These are phyloP conservation scores for Trichoderma sp. DNA, from an alignment of 2,329 filamentous ascomycete genomes.

Conservation along the genomic window DNA sequence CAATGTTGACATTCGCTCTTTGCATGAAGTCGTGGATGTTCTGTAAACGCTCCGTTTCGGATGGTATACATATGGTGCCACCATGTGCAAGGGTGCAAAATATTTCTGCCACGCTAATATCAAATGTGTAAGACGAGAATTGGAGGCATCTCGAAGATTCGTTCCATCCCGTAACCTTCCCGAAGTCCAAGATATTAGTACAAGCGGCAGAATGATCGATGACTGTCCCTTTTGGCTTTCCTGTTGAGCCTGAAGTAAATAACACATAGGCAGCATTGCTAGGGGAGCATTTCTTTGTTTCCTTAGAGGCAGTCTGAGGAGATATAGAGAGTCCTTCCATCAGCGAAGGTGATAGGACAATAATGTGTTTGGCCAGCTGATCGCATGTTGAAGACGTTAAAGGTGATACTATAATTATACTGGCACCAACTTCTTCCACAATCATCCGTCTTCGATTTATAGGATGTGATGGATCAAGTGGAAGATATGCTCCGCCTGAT, in stretches of 20 bases:
- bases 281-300: neutral
- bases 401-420: slow-evolving; percentile 15
- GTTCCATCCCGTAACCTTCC: slow-evolving; percentile 47
- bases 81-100: slow-evolving; percentile 26
- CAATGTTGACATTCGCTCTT: neutral
- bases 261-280: slow-evolving; percentile 28
- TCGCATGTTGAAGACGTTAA: neutral
- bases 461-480: slow-evolving; percentile 30
- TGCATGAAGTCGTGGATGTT: neutral
- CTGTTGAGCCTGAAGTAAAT: slow-evolving; percentile 34
- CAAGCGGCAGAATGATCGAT: slow-evolving; percentile 53
- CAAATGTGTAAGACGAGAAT: slow-evolving; percentile 53
- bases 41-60: slow-evolving; percentile 24
- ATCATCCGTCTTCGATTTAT: neutral
- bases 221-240: slow-evolving; percentile 31
- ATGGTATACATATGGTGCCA: slow-evolving; percentile 28
- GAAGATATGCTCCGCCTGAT: slow-evolving; percentile 30
- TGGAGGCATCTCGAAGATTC: slow-evolving; percentile 52
- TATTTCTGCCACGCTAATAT: slow-evolving; percentile 42
- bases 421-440: slow-evolving; percentile 8
- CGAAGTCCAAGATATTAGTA: slow-evolving; percentile 51
- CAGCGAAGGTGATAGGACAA: neutral
- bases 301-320: neutral
- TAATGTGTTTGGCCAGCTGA: neutral
- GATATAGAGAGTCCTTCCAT: neutral